phyloP scores from a whole-genome alignment of 2,329 filamentous ascomycete species.

The Pyrenochaeta sp. region DNA sequence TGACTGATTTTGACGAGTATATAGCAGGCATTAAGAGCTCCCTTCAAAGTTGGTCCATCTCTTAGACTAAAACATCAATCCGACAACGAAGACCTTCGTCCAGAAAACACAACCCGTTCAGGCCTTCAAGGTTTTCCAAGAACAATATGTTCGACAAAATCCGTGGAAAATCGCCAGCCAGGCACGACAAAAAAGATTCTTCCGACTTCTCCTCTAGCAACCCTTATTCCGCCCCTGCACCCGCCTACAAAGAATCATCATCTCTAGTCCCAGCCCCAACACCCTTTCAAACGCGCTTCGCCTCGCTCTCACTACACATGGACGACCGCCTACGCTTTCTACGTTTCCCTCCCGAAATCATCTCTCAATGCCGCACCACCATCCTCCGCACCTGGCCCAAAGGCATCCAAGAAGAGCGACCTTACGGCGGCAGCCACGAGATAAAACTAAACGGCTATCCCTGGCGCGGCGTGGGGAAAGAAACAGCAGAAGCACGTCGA shows the following conservation, averaged over 20 bases:
- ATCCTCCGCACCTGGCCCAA: constrained; percentile 34
- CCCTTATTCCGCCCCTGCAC: constrained; percentile 7
- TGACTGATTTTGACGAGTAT: neutral
- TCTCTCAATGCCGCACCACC: constrained; percentile 35
- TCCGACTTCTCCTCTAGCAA: constrained; percentile 8
- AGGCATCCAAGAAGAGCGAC: constrained; percentile 43
- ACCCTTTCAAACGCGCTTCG: constrained; percentile 32
- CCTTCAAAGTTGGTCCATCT: neutral
- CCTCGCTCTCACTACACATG: constrained; percentile 34
- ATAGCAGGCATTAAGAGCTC: neutral
- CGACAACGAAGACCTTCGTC: neutral
- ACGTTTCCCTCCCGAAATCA: constrained; percentile 41
- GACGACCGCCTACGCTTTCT: constrained; percentile 45
- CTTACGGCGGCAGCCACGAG: constrained; percentile 47
- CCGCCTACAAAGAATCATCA: constrained; percentile 17
- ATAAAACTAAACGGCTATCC: constrained; percentile 50
- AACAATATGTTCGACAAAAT: constrained; percentile 24
- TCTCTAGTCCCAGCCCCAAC: constrained; percentile 11
- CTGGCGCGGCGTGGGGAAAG: constrained; percentile 40
- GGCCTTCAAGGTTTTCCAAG: neutral
- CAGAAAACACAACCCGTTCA: no score
- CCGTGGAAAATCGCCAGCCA: constrained; percentile 18
- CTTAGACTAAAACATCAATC: neutral
- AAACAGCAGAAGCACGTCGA: constrained; percentile 41
- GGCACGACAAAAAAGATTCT: constrained; percentile 19